Conservation (phyloP, 192 early-diverging fungal species). For the Phlyctochytrium bullatum region DNA sequence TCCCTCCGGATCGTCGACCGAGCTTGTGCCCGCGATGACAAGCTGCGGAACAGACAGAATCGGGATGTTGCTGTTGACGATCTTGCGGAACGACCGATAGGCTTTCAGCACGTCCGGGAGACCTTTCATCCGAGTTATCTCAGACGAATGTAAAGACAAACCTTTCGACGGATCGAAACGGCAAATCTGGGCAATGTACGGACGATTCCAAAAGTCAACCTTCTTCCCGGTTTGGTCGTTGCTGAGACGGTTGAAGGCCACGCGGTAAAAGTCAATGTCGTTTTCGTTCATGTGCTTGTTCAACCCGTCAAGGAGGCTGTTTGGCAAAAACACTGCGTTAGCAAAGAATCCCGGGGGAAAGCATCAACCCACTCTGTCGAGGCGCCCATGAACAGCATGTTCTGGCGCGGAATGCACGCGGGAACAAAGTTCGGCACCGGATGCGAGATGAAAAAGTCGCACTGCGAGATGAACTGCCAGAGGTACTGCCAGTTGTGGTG, state of each 20-base stretch:
- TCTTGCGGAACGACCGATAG: conserved; percentile 61
- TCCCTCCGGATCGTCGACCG: conserved; percentile 81
- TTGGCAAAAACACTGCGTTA: not conserved
- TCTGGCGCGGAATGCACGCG: conserved; percentile 59
- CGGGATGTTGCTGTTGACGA: conserved; percentile 40
- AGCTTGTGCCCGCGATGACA: conserved; percentile 73
- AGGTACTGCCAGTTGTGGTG: conserved; percentile 75
- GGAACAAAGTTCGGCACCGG: conserved; percentile 75
- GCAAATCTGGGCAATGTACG: conserved; percentile 79
- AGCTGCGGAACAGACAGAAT: conserved; percentile 63
- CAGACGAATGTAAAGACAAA: conserved; percentile 17
- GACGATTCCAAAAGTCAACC: conserved; percentile 45
- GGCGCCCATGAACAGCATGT: conserved; percentile 69
- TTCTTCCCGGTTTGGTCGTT: conserved; percentile 64
- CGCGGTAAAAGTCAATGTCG: conserved; percentile 54
- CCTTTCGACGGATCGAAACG: conserved; percentile 86
- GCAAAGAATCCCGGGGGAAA: not conserved
- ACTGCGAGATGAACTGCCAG: conserved; percentile 68
- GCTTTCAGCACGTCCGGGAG: conserved; percentile 72
- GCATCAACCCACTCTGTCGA: conserved; percentile 50
- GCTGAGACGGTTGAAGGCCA: conserved; percentile 71
- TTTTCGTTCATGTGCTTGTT: conserved; percentile 65
- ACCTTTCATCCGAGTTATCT: conserved; percentile 17
- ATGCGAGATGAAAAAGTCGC: conserved; percentile 78
- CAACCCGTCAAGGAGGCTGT: conserved; percentile 73